Evolutionary conservation across 805 yeast species (phyloP), one percentile per base, ranked within the genome.

Genomic region (Sungouiozyma intestinalis): DNA sequence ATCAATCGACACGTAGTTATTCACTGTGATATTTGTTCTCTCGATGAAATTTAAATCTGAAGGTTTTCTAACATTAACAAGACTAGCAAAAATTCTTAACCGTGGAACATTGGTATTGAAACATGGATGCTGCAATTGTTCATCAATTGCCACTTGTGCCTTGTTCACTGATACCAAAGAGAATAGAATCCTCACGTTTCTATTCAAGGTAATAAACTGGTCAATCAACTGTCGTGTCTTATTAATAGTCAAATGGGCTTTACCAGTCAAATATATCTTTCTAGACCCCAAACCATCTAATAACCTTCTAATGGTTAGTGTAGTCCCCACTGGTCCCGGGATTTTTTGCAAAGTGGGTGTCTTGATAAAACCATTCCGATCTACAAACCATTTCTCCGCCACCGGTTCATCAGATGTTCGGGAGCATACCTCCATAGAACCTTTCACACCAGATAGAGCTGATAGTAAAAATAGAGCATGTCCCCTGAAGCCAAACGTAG

Each of bases 401-500:
- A 58, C 46, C 1, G 24, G 21, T n/a, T 67, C 72, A 0, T 41
- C 35, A 3, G 36, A 15, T 2, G 65, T 58, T 41, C 53, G 62
- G 0, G 69, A 58, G 8, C 49, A 48, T 0, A 69, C 52, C 34
- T 57, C 55, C 47, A 67, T 38, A 0, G 55, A 39, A 1, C 62
- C 60, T 16, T 57, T 51, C 3, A 40, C 45, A 16, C 44, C 40
- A 2, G 51, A 42, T 17, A 63, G 44, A 36, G 50, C 63, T 19
- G 65, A 57, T 17, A 74, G 50, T 35, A 62, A 57, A 48, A 60
- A 62, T 6, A 75, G 51, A 0, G 77, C 76, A 45, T 72, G 73
- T 6, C 79, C 80, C 52, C 75, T 58, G 45, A 69, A 73, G 0
- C 79, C 78, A 40, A 68, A 57, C 0, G 74, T 60, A 1, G 43